phyloP scores from a whole-genome alignment of 495 filamentous ascomycete genomes.

The Xylaria bambusicola region DNA sequence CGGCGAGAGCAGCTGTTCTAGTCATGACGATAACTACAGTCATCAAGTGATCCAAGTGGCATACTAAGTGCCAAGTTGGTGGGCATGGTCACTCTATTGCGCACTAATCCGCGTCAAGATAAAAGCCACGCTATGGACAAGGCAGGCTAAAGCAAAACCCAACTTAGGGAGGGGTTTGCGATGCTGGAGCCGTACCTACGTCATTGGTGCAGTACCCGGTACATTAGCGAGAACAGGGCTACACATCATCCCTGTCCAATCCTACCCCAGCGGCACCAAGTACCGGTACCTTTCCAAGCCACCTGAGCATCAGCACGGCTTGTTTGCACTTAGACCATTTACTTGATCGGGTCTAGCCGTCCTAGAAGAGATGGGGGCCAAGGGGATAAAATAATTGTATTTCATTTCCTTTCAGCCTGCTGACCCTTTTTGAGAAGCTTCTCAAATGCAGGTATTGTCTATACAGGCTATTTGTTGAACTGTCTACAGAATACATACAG shows the following conservation, averaged over 20 bases:
- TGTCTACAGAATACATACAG: too few species aligned
- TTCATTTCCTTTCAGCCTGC: too few species aligned
- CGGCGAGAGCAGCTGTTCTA: too few species aligned
- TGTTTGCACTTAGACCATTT: background rate
- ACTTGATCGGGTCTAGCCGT: background rate
- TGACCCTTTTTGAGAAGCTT: too few species aligned
- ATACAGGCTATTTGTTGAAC: too few species aligned
- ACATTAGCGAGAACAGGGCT: slow-evolving; percentile 23
- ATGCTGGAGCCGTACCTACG: slow-evolving; percentile 19
- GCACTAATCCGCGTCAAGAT: too few species aligned
- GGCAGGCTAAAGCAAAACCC: slow-evolving; percentile 9
- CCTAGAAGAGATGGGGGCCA: background rate
- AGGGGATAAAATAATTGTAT: too few species aligned
- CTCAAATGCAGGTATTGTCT: too few species aligned
- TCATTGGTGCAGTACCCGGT: slow-evolving; percentile 22
- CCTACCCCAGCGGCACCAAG: slow-evolving; percentile 15
- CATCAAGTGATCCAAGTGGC: too few species aligned
- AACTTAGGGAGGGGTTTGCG: slow-evolving; percentile 14
- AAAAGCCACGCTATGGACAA: background rate
- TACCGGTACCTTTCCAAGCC: slow-evolving; percentile 22
- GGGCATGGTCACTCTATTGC: too few species aligned
- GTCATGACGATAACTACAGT: too few species aligned
- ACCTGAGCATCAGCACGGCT: slow-evolving; percentile 4
- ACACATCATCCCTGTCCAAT: slow-evolving; percentile 19
- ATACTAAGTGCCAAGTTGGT: too few species aligned